Conservation (phyloP, 2,329 filamentous ascomycete species). For the Trichophyton rubrum region DNA sequence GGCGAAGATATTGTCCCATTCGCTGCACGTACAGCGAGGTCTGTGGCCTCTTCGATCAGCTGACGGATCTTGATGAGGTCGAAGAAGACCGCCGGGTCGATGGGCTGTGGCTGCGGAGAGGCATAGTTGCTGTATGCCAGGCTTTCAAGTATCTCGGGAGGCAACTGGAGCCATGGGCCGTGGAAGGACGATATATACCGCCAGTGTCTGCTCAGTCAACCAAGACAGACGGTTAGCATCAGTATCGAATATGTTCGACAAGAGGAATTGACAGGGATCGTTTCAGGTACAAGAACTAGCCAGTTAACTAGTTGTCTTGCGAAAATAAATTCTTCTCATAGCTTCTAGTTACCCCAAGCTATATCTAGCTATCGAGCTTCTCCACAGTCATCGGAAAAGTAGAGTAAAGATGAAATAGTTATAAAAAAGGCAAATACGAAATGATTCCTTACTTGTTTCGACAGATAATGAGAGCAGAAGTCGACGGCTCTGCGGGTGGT, state of each 20-base stretch:
- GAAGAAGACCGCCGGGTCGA: constrained; percentile 71
- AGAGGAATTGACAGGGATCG: background rate
- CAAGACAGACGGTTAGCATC: background rate
- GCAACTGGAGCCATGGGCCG: constrained; percentile 70
- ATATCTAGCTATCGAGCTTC: background rate
- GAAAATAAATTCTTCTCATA: background rate
- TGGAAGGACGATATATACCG: constrained; percentile 73
- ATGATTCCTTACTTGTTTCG: constrained; percentile 49
- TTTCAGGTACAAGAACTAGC: no score
- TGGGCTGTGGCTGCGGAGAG: constrained; percentile 59
- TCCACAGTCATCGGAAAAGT: background rate
- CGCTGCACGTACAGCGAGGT: constrained; percentile 63
- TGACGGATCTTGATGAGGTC: constrained; percentile 72
- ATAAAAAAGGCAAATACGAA: background rate
- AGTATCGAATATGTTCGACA: no score
- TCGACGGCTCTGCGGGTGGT: constrained; percentile 20
- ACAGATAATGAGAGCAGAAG: constrained; percentile 47
- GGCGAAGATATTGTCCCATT: constrained; percentile 57
- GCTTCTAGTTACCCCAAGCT: background rate
- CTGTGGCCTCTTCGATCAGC: constrained; percentile 67
- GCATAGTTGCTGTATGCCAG: constrained; percentile 71
- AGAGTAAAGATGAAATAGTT: background rate
- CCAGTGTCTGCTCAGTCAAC: constrained; percentile 53
- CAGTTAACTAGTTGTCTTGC: background rate
- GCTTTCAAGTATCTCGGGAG: constrained; percentile 64